Evolutionary conservation across 257 asterid species (phyloP).

Genomic region (Vinca minor): DNA sequence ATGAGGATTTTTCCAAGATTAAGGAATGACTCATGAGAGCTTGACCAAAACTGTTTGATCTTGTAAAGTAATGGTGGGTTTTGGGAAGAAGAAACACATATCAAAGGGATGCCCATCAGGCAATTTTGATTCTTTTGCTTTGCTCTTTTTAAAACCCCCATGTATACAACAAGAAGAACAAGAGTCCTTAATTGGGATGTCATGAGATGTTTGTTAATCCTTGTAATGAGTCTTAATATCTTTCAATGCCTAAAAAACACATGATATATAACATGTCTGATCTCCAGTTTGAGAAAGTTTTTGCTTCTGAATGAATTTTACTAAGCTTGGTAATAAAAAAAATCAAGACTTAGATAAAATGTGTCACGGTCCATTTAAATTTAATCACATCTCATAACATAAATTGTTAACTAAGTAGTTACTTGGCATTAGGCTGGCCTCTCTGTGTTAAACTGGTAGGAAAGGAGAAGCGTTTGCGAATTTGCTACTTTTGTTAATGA

Average conservation of each 20-base stretch:
- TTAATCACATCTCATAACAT: too few species aligned
- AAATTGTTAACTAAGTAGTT: too few species aligned
- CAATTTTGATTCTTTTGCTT: conserved; percentile 30
- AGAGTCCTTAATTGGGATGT: conserved; percentile 20
- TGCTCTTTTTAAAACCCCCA: too few species aligned
- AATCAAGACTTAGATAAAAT: too few species aligned
- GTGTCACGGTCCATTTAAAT: too few species aligned
- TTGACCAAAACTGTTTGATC: neutral
- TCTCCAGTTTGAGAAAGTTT: neutral
- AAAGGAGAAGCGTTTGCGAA: too few species aligned
- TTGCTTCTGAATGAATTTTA: neutral
- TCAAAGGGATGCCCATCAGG: conserved; percentile 19
- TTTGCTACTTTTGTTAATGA: too few species aligned
- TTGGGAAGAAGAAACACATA: neutral
- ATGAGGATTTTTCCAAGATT: neutral
- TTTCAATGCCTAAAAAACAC: neutral
- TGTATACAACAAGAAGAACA: conserved; percentile 6
- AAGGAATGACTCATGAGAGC: too few species aligned
- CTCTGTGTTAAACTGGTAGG: too few species aligned
- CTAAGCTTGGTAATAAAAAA: neutral
- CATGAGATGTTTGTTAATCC: neutral
- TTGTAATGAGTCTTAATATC: neutral
- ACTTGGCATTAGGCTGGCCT: too few species aligned
- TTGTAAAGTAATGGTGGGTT: conserved; percentile 2
- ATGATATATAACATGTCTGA: neutral